A percentile compares a stretch with the other conserved stretches of the same genome.
Conservation (phyloP, 1,284 basidiomycete genomes). For the Papiliotrema nemorosa region DNA sequence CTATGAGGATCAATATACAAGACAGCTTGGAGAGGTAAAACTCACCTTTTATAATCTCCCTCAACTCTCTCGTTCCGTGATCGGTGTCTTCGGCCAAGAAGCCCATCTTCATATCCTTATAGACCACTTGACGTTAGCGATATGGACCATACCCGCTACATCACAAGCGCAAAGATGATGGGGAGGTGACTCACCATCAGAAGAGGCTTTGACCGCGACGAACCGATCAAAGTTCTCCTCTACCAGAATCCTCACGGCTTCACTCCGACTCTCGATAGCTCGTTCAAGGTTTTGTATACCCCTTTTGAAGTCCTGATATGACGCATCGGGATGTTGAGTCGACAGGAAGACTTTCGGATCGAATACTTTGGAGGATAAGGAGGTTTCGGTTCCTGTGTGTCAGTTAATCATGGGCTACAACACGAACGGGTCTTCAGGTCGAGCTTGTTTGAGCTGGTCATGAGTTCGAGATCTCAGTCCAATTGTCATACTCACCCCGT, state of each 20-base stretch:
- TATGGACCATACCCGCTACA: neutral
- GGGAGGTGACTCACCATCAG: slow-evolving; percentile 66
- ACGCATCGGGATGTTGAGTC: slow-evolving; percentile 89
- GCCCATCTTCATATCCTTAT: slow-evolving; percentile 89
- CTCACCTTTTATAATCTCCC: slow-evolving; percentile 78
- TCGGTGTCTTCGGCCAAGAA: slow-evolving; percentile 73
- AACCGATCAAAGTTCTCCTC: slow-evolving; percentile 98
- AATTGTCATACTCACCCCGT: slow-evolving; percentile 41
- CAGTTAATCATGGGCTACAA: neutral
- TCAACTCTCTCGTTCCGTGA: slow-evolving; percentile 76
- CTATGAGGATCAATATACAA: slow-evolving; percentile 9
- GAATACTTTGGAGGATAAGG: slow-evolving; percentile 88
- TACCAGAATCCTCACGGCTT: slow-evolving; percentile 89
- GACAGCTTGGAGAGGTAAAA: slow-evolving; percentile 3
- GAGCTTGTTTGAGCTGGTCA: slow-evolving; percentile 13
- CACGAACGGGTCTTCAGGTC: slow-evolving; percentile 45
- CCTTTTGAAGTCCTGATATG: slow-evolving; percentile 79
- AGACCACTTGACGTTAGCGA: slow-evolving; percentile 60
- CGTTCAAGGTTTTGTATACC: slow-evolving; percentile 69
- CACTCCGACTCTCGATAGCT: slow-evolving; percentile 81
- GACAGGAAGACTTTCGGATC: slow-evolving; percentile 92
- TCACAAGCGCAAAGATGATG: too few relatives aligned
- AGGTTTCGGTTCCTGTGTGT: slow-evolving; percentile 65
- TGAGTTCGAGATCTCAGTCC: too few relatives aligned
- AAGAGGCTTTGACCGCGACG: slow-evolving; percentile 94